Percentiles rank a stretch among this genome's conserved stretches.
Conservation (phyloP, 306 rosid genomes). For the Geum urbanum region DNA sequence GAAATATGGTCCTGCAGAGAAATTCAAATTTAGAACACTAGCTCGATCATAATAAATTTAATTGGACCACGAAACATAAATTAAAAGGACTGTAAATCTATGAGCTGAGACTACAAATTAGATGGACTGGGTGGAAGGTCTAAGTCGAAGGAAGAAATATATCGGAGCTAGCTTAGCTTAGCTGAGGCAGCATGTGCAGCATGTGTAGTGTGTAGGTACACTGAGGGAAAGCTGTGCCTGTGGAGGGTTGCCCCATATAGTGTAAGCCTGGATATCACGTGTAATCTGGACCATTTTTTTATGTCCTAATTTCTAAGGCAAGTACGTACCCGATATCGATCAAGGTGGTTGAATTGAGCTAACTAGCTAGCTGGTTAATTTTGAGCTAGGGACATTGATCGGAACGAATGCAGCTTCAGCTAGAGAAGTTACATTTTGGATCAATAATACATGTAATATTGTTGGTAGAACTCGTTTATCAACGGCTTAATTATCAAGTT, state of each 20-base stretch:
- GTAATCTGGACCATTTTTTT: slow-evolving; percentile 56
- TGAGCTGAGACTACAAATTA: not conserved
- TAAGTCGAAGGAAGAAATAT: slow-evolving; percentile 17
- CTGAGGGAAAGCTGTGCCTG: slow-evolving; percentile 24
- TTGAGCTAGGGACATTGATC: not conserved
- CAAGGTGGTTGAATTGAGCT: slow-evolving; percentile 22
- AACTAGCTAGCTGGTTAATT: not conserved
- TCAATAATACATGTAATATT: not conserved
- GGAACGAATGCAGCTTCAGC: not conserved
- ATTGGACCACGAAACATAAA: slow-evolving; percentile 47
- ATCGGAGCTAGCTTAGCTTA: not conserved
- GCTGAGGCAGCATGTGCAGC: slow-evolving; percentile 27
- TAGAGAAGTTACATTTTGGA: not conserved
- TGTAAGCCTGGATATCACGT: slow-evolving; percentile 39
- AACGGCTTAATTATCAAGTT: not conserved
- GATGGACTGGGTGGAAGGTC: slow-evolving; percentile 27
- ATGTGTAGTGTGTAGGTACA: slow-evolving; percentile 30
- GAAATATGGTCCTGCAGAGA: slow-evolving; percentile 45
- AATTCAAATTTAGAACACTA: slow-evolving; percentile 33
- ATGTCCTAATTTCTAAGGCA: slow-evolving; percentile 12
- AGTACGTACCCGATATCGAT: not conserved
- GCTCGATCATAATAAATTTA: slow-evolving; percentile 43
- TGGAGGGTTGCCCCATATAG: slow-evolving; percentile 28
- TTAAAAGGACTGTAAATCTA: not conserved
- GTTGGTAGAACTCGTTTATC: not conserved